Conservation (phyloP, 1,139 yeast species). For the Pichia norvegensis region DNA sequence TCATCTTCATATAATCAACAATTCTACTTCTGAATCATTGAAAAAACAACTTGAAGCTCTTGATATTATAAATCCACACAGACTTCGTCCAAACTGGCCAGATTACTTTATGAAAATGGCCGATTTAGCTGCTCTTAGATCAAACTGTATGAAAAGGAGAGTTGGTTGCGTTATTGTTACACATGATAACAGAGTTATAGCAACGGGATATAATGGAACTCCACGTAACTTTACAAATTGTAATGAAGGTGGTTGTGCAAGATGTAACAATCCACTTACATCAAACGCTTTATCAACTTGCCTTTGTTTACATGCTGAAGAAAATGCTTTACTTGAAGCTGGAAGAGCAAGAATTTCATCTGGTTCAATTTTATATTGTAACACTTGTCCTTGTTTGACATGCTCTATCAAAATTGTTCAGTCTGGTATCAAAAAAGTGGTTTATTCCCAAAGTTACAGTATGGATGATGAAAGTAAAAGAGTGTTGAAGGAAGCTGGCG, state of each 20-base stretch:
- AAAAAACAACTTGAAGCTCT: constrained; percentile 38
- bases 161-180: constrained; percentile 94
- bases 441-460: constrained; percentile 83
- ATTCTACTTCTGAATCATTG: constrained; percentile 33
- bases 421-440: constrained; percentile 86
- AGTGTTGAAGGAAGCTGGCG: constrained; percentile 69
- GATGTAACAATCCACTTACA: constrained; percentile 64
- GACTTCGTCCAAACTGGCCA: constrained; percentile 94
- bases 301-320: constrained; percentile 93
- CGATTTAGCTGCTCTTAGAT: constrained; percentile 82
- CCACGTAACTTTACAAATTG: constrained; percentile 84
- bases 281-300: constrained; percentile 64
- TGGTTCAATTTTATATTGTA: constrained; percentile 68
- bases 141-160: constrained; percentile 94
- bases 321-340: constrained; percentile 87
- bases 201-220: constrained; percentile 97
- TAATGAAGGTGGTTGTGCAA: constrained; percentile 87
- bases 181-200: constrained; percentile 67
- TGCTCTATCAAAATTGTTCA: constrained; percentile 94
- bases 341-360: constrained; percentile 81
- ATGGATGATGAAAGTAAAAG: constrained; percentile 74
- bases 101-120: constrained; percentile 90
- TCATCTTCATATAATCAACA: constrained; percentile 54
- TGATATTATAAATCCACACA: constrained; percentile 45
- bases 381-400: constrained; percentile 95